A percentile compares a stretch with the other conserved stretches of the same genome.
Evolutionary conservation across 1,284 basidiomycete species (phyloP).

Genomic region (Ustilago bromivora): DNA sequence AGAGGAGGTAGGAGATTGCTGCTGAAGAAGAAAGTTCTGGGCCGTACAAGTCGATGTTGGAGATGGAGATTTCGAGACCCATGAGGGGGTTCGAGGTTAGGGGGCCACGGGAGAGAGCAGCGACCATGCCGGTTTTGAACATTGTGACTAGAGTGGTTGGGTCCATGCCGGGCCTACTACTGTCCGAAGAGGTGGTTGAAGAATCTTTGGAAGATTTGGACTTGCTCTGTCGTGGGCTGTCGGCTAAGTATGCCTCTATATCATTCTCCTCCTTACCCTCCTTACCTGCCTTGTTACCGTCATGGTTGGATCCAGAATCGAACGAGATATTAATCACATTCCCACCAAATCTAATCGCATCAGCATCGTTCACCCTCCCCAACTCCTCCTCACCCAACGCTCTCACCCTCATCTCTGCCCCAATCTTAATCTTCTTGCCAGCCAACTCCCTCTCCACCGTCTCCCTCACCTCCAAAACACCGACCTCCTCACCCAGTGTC

Average conservation of each 20-base stretch:
- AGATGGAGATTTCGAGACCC: constrained; percentile 47
- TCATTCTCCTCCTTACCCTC: constrained; percentile 17
- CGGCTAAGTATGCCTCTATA: constrained; percentile 27
- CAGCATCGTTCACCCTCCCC: constrained; percentile 8
- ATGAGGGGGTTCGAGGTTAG: constrained; percentile 63
- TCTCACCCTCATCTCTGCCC: constrained; percentile 40
- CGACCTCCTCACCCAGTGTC: constrained; percentile 72
- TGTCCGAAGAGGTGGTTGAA: not conserved
- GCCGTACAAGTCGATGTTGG: constrained; percentile 51
- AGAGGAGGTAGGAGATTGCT: constrained; percentile 53
- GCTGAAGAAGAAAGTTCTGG: constrained; percentile 47
- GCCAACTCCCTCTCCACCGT: constrained; percentile 60
- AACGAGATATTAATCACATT: constrained; percentile 52
- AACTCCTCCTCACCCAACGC: constrained; percentile 40
- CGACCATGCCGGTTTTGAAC: constrained; percentile 49
- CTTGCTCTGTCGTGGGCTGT: constrained; percentile 6
- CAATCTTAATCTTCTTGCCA: constrained; percentile 58
- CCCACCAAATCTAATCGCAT: constrained; percentile 42
- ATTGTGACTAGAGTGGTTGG: constrained; percentile 9
- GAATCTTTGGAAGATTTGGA: not conserved
- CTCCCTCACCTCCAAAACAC: constrained; percentile 33
- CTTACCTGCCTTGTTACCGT: not conserved
- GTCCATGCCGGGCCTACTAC: constrained; percentile 33
- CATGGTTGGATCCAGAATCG: constrained; percentile 2
- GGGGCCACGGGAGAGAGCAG: constrained; percentile 61